Conservation (phyloP, 2,329 filamentous ascomycete genomes). For the Pestalotiopsis sp. region DNA sequence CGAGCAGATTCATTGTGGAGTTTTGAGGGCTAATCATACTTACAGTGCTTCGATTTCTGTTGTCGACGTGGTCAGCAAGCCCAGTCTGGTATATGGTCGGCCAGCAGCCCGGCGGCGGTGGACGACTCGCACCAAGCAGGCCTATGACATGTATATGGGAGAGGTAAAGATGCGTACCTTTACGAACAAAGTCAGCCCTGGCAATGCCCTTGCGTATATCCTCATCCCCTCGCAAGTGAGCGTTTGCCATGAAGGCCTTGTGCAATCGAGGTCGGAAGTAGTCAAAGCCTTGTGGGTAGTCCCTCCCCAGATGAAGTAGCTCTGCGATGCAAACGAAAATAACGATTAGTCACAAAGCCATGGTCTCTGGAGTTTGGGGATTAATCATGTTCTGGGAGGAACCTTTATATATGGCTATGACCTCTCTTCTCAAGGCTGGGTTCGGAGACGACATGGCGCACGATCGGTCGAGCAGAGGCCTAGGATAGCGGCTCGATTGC, state of each 20-base stretch:
- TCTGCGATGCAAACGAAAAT: constrained; percentile 54
- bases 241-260: constrained; percentile 81
- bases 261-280: constrained; percentile 85
- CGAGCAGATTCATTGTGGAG: background rate
- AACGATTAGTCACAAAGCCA: background rate
- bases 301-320: constrained; percentile 79
- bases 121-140: too few species aligned
- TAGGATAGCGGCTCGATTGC: too few species aligned
- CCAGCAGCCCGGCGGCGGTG: too few species aligned
- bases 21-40: constrained; percentile 40
- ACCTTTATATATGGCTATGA: constrained; percentile 85
- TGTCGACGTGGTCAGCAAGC: background rate
- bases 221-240: constrained; percentile 69
- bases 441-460: constrained; percentile 42
- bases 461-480: background rate
- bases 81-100: background rate
- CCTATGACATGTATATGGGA: background rate
- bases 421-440: constrained; percentile 70
- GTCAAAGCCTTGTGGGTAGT: constrained; percentile 81
- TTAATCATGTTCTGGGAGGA: background rate
- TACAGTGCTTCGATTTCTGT: constrained; percentile 90
- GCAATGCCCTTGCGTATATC: constrained; percentile 77
- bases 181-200: constrained; percentile 86
- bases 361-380: background rate
- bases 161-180: constrained; percentile 59